Evolutionary conservation across 306 rosid genomes (phyloP).

Genomic region (Fragaria vesca): DNA sequence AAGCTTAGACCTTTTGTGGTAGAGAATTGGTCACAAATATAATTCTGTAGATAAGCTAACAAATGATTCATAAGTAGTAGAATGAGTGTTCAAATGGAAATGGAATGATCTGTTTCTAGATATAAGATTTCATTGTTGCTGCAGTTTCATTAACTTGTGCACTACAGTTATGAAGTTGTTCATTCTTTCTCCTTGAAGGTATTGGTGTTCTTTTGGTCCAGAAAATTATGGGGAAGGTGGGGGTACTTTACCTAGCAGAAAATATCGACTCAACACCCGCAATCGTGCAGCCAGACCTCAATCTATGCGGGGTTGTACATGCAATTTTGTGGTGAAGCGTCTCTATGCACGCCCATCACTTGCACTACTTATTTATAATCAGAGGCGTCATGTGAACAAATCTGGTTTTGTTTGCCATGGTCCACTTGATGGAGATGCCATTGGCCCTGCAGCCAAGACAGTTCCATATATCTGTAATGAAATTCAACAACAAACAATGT

Average conservation of each 20-base stretch:
- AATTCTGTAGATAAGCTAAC: background rate
- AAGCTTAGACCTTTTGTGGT: background rate
- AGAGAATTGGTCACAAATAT: conserved; percentile 1
- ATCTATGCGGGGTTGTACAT: conserved; percentile 93
- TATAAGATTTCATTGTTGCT: background rate
- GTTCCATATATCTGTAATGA: conserved; percentile 85
- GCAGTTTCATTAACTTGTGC: background rate
- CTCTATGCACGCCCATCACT: conserved; percentile 84
- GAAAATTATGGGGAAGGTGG: conserved; percentile 98
- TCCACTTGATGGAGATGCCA: conserved; percentile 93
- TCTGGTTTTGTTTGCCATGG: conserved; percentile 96
- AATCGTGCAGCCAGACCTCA: conserved; percentile 99
- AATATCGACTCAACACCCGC: conserved; percentile 90
- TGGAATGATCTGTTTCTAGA: background rate
- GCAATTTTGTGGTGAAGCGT: conserved; percentile 90
- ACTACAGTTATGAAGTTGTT: conserved; percentile 13
- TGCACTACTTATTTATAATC: conserved; percentile 72
- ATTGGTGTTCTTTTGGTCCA: conserved; percentile 98
- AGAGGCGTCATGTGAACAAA: conserved; percentile 81
- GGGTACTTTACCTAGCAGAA: conserved; percentile 80
- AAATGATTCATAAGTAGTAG: background rate
- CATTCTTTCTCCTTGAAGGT: conserved; percentile 46
- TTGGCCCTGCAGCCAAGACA: conserved; percentile 86
- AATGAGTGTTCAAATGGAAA: background rate
- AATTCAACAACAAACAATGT: conserved; percentile 96